phyloP scores from a whole-genome alignment of 2,329 filamentous ascomycete species.

The Venturia carpophila region DNA sequence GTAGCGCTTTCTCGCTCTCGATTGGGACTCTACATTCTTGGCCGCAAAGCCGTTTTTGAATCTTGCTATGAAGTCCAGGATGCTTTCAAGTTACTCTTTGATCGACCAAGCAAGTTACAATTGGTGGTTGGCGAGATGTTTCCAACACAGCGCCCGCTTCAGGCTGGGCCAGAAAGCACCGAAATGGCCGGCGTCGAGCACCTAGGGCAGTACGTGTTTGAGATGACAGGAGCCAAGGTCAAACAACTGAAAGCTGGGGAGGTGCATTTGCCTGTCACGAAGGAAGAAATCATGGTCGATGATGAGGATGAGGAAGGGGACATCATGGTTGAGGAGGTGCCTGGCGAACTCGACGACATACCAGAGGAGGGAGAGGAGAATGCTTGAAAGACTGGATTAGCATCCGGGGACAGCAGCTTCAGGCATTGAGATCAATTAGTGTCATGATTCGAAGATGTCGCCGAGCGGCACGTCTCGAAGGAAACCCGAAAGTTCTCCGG shows the following conservation, averaged over 20 bases:
- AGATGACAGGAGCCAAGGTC: constrained; percentile 78
- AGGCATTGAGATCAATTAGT: not conserved
- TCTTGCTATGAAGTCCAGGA: constrained; percentile 78
- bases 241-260: constrained; percentile 44
- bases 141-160: constrained; percentile 51
- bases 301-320: constrained; percentile 24
- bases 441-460: not conserved
- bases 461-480: not conserved
- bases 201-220: constrained; percentile 88
- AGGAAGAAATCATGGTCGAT: constrained; percentile 15
- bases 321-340: constrained; percentile 1
- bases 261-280: not conserved
- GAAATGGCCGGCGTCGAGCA: constrained; percentile 90
- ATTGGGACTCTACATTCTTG: constrained; percentile 85
- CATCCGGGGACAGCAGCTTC: not conserved
- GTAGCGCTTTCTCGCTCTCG: constrained; percentile 90
- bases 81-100: constrained; percentile 71
- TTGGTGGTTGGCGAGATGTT: constrained; percentile 83
- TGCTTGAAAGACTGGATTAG: not conserved
- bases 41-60: constrained; percentile 81
- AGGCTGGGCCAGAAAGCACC: constrained; percentile 44
- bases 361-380: constrained; percentile 15
- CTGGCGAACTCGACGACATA: constrained; percentile 12
- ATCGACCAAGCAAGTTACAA: constrained; percentile 70
- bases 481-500: no score